These are phyloP conservation scores for Parathielavia appendiculata DNA, from an alignment of 495 filamentous ascomycete species.

Conservation along the genomic window DNA sequence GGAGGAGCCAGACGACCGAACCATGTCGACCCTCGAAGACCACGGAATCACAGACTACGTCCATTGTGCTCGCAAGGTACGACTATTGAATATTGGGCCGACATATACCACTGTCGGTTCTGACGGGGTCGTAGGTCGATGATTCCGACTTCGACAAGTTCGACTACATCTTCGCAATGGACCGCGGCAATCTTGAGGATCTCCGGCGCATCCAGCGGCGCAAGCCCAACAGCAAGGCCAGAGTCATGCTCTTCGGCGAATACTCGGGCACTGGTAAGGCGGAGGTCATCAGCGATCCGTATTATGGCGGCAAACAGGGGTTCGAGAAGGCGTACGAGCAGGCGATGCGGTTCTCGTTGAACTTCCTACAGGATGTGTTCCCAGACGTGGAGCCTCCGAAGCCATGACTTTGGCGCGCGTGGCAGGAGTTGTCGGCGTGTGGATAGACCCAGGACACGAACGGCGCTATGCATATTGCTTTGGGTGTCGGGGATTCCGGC, in stretches of 20 bases:
- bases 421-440: not conserved
- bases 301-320: conserved; percentile 77
- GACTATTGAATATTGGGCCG: conserved; percentile 1
- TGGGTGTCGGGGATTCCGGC: not conserved
- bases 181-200: conserved; percentile 73
- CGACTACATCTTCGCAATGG: conserved; percentile 95
- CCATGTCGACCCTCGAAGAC: conserved; percentile 69
- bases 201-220: conserved; percentile 55
- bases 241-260: conserved; percentile 79
- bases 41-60: conserved; percentile 71
- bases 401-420: not conserved
- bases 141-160: conserved; percentile 67
- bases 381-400: conserved; percentile 32
- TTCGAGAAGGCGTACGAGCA: conserved; percentile 87
- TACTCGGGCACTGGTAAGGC: conserved; percentile 61
- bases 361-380: conserved; percentile 57
- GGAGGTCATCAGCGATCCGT: conserved; percentile 83
- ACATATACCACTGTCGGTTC: not conserved
- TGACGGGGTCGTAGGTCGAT: conserved; percentile 24
- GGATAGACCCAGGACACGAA: conserved; percentile 15
- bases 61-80: conserved; percentile 72
- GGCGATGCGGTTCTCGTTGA: conserved; percentile 68
- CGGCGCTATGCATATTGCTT: not conserved
- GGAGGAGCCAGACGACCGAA: conserved; percentile 71
- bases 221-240: conserved; percentile 48